Evolutionary conservation across 306 rosid species (phyloP).

Genomic region (Sophora flavescens): DNA sequence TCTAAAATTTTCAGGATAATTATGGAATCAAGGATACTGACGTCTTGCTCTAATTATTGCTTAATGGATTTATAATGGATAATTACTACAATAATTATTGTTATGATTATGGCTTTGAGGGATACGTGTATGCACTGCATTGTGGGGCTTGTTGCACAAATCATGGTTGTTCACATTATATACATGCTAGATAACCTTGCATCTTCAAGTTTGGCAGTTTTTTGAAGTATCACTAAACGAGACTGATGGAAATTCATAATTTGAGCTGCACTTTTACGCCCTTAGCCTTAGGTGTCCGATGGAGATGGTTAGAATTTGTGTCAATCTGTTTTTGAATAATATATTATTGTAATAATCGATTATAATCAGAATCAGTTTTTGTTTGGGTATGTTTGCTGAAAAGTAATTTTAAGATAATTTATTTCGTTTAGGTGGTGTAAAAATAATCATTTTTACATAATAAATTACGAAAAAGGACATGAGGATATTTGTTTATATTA

Average conservation of each 20-base stretch:
- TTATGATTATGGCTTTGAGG: constrained; percentile 34
- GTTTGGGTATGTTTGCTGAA: too few relatives aligned
- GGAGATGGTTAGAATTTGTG: too few relatives aligned
- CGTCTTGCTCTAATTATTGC: constrained; percentile 29
- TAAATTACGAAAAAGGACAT: too few relatives aligned
- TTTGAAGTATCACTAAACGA: not conserved
- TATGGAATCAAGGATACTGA: constrained; percentile 47
- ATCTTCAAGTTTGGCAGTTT: constrained; percentile 34
- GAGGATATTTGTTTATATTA: too few relatives aligned
- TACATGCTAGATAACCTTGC: too few relatives aligned
- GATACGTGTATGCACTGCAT: constrained; percentile 46
- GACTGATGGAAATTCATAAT: constrained; percentile 27
- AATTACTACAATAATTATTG: constrained; percentile 17
- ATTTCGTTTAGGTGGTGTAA: too few relatives aligned
- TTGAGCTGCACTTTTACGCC: not conserved
- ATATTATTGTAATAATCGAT: too few relatives aligned
- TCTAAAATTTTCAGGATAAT: constrained; percentile 46
- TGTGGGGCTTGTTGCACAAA: constrained; percentile 45
- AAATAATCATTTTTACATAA: too few relatives aligned
- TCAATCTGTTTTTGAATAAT: too few relatives aligned
- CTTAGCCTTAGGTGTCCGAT: not conserved
- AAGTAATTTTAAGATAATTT: too few relatives aligned
- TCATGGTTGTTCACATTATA: constrained; percentile 30
- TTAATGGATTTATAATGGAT: constrained; percentile 34
- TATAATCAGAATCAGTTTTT: too few relatives aligned